These are phyloP conservation scores for Beauveria caledonica DNA, from an alignment of 2,329 filamentous ascomycete species.

Conservation along the genomic window DNA sequence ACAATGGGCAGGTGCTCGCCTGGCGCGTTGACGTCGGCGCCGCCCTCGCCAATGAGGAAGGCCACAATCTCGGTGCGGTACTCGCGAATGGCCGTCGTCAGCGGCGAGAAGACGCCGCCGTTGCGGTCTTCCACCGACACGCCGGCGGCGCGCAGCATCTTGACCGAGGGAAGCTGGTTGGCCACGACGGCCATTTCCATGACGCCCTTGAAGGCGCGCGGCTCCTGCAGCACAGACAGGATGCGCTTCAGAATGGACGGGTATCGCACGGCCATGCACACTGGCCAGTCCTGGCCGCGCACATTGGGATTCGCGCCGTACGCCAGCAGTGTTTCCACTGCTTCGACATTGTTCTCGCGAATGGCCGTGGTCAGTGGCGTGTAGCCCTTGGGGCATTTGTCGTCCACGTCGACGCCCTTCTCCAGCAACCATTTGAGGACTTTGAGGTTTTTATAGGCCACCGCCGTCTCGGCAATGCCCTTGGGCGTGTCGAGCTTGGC, in stretches of 20 bases:
- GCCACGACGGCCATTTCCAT: constrained; percentile 61
- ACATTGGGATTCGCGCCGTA: constrained; percentile 54
- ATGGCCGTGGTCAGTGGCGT: constrained; percentile 61
- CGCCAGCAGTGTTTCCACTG: constrained; percentile 50
- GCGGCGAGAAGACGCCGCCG: constrained; percentile 61
- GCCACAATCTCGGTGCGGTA: constrained; percentile 50
- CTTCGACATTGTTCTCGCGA: constrained; percentile 47
- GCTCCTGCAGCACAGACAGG: constrained; percentile 47
- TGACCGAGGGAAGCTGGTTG: constrained; percentile 58
- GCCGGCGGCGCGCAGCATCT: constrained; percentile 54
- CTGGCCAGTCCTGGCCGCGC: constrained; percentile 61
- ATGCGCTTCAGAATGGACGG: constrained; percentile 52
- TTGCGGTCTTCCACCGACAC: constrained; percentile 64
- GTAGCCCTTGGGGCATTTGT: constrained; percentile 46
- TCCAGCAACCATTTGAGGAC: constrained; percentile 53
- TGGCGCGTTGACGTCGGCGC: constrained; percentile 57
- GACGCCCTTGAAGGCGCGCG: constrained; percentile 55
- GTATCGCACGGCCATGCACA: constrained; percentile 58
- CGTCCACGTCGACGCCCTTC: constrained; percentile 52
- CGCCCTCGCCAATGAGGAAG: constrained; percentile 53
- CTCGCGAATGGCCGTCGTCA: constrained; percentile 61
- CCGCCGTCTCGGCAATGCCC: constrained; percentile 58
- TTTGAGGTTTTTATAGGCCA: constrained; percentile 52
- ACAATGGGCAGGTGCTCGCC: constrained; percentile 65
- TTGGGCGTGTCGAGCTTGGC: constrained; percentile 51